Percentiles rank a stretch among this genome's conserved stretches.
These are phyloP conservation scores for Besnoitia besnoiti DNA, from an alignment of 169 alveolate genomes.

Conservation along the genomic window DNA sequence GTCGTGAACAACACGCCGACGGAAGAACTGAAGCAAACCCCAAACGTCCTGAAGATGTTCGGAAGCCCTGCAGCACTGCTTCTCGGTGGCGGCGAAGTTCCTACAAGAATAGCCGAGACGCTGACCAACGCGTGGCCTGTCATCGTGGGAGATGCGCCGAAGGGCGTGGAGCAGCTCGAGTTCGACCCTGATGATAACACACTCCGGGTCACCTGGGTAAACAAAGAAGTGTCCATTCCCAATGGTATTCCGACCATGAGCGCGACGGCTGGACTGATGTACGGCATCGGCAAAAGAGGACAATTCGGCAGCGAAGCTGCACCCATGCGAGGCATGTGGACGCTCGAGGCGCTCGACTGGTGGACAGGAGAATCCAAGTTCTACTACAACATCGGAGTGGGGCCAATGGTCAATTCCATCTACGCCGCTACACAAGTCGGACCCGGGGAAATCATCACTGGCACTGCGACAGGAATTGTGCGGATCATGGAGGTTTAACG, in stretches of 20 bases:
- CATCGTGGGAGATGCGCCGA: slow-evolving; percentile 72
- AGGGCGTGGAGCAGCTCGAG: slow-evolving; percentile 70
- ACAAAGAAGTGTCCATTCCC: slow-evolving; percentile 68
- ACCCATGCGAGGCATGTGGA: slow-evolving; percentile 72
- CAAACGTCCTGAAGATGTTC: slow-evolving; percentile 50
- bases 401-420: slow-evolving; percentile 69
- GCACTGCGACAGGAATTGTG: slow-evolving; percentile 69
- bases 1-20: slow-evolving; percentile 69
- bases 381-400: slow-evolving; percentile 69
- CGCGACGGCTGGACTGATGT: slow-evolving; percentile 66
- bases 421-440: slow-evolving; percentile 73
- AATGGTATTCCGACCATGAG: slow-evolving; percentile 72
- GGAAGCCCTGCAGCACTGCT: slow-evolving; percentile 63
- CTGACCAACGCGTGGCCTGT: slow-evolving; percentile 64
- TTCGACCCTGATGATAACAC: slow-evolving; percentile 54
- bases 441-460: slow-evolving; percentile 71
- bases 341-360: slow-evolving; percentile 74
- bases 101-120: slow-evolving; percentile 44
- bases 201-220: slow-evolving; percentile 62
- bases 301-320: slow-evolving; percentile 68
- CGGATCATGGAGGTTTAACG: slow-evolving; percentile 57
- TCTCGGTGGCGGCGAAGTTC: slow-evolving; percentile 35
- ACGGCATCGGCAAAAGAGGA: slow-evolving; percentile 71
- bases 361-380: slow-evolving; percentile 68
- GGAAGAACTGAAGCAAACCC: slow-evolving; percentile 51